Conservation (phyloP, 352 stramenopile species). For the Pythium aquatile region DNA sequence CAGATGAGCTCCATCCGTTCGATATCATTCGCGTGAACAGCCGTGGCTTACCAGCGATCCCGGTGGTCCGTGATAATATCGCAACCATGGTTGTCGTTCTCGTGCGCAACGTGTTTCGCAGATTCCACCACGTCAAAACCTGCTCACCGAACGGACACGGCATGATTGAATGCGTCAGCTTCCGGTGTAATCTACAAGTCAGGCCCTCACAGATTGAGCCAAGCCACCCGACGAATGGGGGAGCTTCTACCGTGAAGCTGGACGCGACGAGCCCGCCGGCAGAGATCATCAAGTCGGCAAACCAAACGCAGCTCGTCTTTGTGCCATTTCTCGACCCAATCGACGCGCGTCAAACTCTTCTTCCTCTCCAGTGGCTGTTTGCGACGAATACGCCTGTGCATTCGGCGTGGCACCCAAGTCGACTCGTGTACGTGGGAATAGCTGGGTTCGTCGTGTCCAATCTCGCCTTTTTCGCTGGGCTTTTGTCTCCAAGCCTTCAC, state of each 20-base stretch:
- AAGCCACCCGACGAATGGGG: no score
- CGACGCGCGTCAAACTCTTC: background rate
- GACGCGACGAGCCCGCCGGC: no score
- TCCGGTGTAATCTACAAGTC: conserved; percentile 6
- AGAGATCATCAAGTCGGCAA: no score
- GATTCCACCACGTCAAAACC: background rate
- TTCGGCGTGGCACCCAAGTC: background rate
- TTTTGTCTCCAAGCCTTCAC: background rate
- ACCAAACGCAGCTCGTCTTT: background rate
- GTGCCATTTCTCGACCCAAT: background rate
- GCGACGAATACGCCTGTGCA: background rate
- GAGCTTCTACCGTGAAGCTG: no score
- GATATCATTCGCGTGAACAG: conserved; percentile 15
- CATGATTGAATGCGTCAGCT: conserved; percentile 15
- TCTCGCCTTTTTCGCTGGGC: background rate
- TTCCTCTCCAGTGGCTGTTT: background rate
- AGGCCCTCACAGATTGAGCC: no score
- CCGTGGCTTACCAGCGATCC: conserved; percentile 6
- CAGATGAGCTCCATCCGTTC: conserved; percentile 9
- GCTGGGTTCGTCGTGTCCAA: background rate
- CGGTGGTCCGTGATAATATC: conserved; percentile 8
- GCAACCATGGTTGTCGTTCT: conserved; percentile 12
- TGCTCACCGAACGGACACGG: background rate
- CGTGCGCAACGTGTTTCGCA: conserved; percentile 16
- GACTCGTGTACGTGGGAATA: background rate